A percentile compares a stretch with the other conserved stretches of the same genome.
phyloP scores from a whole-genome alignment of 1,284 basidiomycete species.

The Fomitopsis schrenkii region DNA sequence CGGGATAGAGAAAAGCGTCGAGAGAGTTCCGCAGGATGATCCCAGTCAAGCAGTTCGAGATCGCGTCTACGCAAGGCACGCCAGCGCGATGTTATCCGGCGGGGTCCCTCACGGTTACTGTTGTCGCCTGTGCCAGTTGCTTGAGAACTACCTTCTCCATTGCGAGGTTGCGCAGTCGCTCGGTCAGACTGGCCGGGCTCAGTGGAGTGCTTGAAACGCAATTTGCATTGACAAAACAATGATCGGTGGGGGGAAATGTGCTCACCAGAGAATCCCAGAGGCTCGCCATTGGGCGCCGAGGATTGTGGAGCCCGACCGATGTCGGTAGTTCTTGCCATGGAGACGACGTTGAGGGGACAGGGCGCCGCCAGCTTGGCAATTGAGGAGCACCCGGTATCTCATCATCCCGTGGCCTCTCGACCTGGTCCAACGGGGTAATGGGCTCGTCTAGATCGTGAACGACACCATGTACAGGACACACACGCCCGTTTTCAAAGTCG shows the following conservation, averaged over 20 bases:
- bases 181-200: background rate
- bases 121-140: background rate
- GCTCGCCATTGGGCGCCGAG: background rate
- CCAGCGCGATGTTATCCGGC: background rate
- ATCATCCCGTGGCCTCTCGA: background rate
- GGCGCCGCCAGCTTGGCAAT: background rate
- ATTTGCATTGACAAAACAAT: background rate
- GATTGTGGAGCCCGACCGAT: background rate
- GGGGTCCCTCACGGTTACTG: background rate
- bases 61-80: conserved; percentile 1
- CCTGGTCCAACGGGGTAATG: background rate
- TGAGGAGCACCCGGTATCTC: background rate
- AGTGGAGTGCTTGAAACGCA: background rate
- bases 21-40: conserved; percentile 8
- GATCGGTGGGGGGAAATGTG: background rate
- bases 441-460: background rate
- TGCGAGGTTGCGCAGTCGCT: background rate
- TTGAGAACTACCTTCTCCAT: background rate
- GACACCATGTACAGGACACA: background rate
- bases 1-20: background rate
- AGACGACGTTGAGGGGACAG: background rate
- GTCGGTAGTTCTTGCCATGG: background rate
- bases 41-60: background rate
- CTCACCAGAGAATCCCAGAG: background rate
- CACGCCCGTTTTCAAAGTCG: background rate